Conservation (phyloP, 768 basidiomycete genomes). For the Podaxis mareebaensis region DNA sequence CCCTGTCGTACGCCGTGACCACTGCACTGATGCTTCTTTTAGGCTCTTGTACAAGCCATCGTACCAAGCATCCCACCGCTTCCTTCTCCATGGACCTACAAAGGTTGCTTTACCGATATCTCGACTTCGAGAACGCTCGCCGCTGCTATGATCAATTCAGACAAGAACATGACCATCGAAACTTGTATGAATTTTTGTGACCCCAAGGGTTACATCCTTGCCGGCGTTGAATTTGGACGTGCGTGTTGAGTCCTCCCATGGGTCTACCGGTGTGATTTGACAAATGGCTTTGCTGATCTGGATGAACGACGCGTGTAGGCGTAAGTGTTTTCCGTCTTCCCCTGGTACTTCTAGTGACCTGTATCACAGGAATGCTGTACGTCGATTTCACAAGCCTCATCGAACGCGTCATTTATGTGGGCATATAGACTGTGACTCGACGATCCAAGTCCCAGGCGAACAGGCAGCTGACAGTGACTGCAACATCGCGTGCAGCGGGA, state of each 20-base stretch:
- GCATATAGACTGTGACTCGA: conserved; percentile 58
- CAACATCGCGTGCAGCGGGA: conserved; percentile 52
- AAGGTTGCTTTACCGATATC: conserved; percentile 31
- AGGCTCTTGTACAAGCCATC: conserved; percentile 1
- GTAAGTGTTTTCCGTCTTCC: conserved; percentile 8
- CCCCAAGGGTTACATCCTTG: conserved; percentile 44
- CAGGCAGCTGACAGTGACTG: conserved; percentile 49
- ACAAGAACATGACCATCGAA: conserved; percentile 57
- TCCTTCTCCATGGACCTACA: conserved; percentile 10
- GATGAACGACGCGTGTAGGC: neutral
- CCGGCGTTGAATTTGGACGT: conserved; percentile 67
- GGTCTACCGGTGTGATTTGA: neutral
- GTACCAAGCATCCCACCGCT: conserved; percentile 7
- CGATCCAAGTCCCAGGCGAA: conserved; percentile 48
- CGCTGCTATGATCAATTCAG: conserved; percentile 36
- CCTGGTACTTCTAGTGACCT: neutral
- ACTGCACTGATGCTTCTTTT: neutral
- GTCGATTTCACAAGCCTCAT: conserved; percentile 16
- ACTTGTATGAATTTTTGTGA: conserved; percentile 39
- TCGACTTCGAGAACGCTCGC: conserved; percentile 53
- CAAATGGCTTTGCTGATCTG: neutral
- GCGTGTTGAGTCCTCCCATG: conserved; percentile 18
- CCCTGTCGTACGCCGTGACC: neutral
- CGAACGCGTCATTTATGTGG: neutral
- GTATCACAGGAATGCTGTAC: conserved; percentile 43